These are phyloP conservation scores for Aspergillus viridinutans DNA, from an alignment of 2,329 filamentous ascomycete genomes.

Conservation along the genomic window DNA sequence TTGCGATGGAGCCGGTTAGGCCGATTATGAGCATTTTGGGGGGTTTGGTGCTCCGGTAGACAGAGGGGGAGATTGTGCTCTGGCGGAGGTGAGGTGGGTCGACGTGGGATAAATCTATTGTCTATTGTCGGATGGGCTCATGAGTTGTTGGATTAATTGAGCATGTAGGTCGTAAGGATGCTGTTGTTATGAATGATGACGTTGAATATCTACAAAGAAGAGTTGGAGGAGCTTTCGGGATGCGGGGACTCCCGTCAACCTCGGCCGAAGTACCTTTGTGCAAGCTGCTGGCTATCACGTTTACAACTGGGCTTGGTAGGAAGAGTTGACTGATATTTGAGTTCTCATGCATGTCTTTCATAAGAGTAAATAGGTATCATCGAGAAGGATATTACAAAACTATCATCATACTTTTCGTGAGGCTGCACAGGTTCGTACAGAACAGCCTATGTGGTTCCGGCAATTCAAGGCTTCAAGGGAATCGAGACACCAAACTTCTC, in stretches of 20 bases:
- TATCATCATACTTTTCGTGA: not conserved
- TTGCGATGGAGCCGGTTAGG: conserved; percentile 94
- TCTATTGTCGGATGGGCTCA: not conserved
- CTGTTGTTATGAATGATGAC: not conserved
- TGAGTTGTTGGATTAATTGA: not conserved
- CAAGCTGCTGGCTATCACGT: not conserved
- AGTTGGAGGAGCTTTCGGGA: conserved; percentile 2
- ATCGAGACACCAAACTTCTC: not conserved
- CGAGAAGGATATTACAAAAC: not conserved
- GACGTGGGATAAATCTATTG: not conserved
- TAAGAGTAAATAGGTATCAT: not conserved
- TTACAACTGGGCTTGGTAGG: not conserved
- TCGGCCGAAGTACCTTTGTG: conserved; percentile 15
- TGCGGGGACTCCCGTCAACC: conserved; percentile 22
- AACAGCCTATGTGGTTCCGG: not conserved
- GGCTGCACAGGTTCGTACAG: not conserved
- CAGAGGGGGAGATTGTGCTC: not conserved
- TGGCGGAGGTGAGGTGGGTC: not conserved
- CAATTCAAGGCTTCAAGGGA: not conserved
- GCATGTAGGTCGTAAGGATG: not conserved
- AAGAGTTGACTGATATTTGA: not conserved
- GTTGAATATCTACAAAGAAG: not conserved
- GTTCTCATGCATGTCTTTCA: not conserved
- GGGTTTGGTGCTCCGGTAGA: not conserved
- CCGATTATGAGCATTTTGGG: conserved; percentile 82